These are phyloP conservation scores for Arabidopsis suecica DNA, from an alignment of 345 rosid species.

Conservation along the genomic window DNA sequence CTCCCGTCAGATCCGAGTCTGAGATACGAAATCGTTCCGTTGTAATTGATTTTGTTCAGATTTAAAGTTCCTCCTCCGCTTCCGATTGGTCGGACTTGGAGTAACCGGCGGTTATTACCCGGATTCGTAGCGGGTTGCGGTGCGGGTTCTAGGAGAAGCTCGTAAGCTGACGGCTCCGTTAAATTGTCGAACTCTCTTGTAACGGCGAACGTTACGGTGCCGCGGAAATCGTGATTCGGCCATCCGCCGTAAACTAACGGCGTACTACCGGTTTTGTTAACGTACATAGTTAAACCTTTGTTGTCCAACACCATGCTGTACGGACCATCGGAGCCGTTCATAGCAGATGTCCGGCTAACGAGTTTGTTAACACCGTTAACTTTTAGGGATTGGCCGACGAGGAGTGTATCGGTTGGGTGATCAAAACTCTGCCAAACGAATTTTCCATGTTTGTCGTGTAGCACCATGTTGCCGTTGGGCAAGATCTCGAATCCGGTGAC, in stretches of 20 bases:
- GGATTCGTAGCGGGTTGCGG: slow-evolving; percentile 3
- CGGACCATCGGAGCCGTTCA: slow-evolving; percentile 51
- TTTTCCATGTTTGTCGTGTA: slow-evolving; percentile 52
- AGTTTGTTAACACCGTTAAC: slow-evolving; percentile 51
- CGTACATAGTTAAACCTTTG: slow-evolving; percentile 49
- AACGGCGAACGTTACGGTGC: not conserved
- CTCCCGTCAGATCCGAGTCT: slow-evolving; percentile 56
- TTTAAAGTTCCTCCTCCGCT: not conserved
- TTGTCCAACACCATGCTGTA: slow-evolving; percentile 59
- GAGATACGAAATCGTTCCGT: slow-evolving; percentile 45
- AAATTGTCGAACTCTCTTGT: not conserved
- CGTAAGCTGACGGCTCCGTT: slow-evolving; percentile 9
- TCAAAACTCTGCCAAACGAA: slow-evolving; percentile 71
- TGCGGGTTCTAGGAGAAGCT: slow-evolving; percentile 21
- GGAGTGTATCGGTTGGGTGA: slow-evolving; percentile 66
- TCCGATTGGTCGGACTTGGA: slow-evolving; percentile 6
- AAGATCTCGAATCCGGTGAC: slow-evolving; percentile 58
- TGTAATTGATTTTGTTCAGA: slow-evolving; percentile 48
- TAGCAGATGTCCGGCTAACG: slow-evolving; percentile 59
- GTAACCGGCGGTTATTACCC: slow-evolving; percentile 19
- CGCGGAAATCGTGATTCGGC: slow-evolving; percentile 4
- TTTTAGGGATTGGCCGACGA: slow-evolving; percentile 55
- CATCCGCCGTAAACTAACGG: slow-evolving; percentile 35
- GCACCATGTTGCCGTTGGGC: slow-evolving; percentile 65
- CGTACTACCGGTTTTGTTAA: slow-evolving; percentile 48